Conservation (phyloP, 768 basidiomycete species). For the Paxillus ammoniavirescens region DNA sequence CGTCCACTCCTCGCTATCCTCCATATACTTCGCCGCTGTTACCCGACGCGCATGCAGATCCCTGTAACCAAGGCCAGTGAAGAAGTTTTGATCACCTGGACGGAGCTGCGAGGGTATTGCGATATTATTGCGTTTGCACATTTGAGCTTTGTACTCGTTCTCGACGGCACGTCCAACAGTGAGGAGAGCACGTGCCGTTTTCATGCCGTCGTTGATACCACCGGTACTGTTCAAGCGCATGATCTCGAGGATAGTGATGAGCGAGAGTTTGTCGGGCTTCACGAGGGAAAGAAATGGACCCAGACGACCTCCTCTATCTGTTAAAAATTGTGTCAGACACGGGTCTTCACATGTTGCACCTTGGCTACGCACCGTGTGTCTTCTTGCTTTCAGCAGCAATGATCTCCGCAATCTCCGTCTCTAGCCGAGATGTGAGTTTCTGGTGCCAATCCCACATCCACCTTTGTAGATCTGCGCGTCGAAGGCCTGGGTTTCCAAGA, state of each 20-base stretch:
- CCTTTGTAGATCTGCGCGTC: constrained; percentile 51
- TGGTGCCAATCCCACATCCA: constrained; percentile 91
- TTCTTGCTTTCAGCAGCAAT: constrained; percentile 33
- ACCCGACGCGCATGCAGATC: constrained; percentile 64
- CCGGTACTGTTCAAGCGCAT: constrained; percentile 79
- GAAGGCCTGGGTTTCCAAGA: constrained; percentile 44
- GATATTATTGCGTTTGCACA: constrained; percentile 66
- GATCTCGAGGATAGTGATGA: constrained; percentile 86
- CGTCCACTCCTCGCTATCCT: constrained; percentile 71
- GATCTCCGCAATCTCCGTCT: constrained; percentile 50
- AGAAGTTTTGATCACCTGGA: constrained; percentile 41
- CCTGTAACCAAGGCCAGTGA: constrained; percentile 58
- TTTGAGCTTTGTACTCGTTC: constrained; percentile 84
- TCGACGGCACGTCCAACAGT: constrained; percentile 83
- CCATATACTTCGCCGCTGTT: constrained; percentile 60
- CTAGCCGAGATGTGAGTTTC: constrained; percentile 50
- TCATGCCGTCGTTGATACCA: constrained; percentile 83
- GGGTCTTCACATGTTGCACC: not conserved
- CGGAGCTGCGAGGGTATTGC: constrained; percentile 38
- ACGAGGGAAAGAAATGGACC: constrained; percentile 76
- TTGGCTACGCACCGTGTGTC: constrained; percentile 17
- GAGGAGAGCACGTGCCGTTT: constrained; percentile 80
- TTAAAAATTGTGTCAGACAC: constrained; percentile 1
- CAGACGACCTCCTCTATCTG: constrained; percentile 33
- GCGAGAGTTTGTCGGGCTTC: constrained; percentile 72